These are phyloP conservation scores for Pichia thaimueangensis DNA, from an alignment of 805 yeast species.

Conservation along the genomic window DNA sequence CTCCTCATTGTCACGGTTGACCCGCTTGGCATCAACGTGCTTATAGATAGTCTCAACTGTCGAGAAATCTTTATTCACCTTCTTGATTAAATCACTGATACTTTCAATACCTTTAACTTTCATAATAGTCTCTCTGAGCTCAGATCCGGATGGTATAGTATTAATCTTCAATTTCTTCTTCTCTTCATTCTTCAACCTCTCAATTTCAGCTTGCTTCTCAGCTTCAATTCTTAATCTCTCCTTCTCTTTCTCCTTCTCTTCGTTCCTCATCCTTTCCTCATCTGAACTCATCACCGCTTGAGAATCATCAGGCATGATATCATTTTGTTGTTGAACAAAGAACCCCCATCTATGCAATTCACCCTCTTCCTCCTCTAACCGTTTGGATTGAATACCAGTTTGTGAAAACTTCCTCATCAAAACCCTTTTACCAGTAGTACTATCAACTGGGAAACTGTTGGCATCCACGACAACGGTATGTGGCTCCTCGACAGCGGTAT, in stretches of 20 bases:
- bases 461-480: constrained; percentile 70
- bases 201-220: constrained; percentile 6
- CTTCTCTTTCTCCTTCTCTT: constrained; percentile 6
- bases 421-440: constrained; percentile 66
- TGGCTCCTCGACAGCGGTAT: constrained; percentile 33
- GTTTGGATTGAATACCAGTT: constrained; percentile 61
- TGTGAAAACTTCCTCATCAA: constrained; percentile 58
- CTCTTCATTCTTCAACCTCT: constrained; percentile 8
- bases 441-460: constrained; percentile 55
- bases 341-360: constrained; percentile 84
- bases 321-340: constrained; percentile 58
- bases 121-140: constrained; percentile 54
- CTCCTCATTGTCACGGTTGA: too few species aligned
- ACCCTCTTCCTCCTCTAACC: constrained; percentile 88
- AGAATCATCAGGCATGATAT: constrained; percentile 24
- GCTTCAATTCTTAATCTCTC: constrained; percentile 8
- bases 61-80: constrained; percentile 46
- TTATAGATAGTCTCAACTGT: constrained; percentile 25
- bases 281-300: constrained; percentile 5
- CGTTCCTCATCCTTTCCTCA: background rate
- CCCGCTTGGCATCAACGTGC: constrained; percentile 13
- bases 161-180: constrained; percentile 24
- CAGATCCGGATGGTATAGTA: constrained; percentile 46
- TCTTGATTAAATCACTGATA: constrained; percentile 59
- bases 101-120: constrained; percentile 71